Conservation (phyloP, 192 early-diverging fungal genomes). For the Coemansia sp. region DNA sequence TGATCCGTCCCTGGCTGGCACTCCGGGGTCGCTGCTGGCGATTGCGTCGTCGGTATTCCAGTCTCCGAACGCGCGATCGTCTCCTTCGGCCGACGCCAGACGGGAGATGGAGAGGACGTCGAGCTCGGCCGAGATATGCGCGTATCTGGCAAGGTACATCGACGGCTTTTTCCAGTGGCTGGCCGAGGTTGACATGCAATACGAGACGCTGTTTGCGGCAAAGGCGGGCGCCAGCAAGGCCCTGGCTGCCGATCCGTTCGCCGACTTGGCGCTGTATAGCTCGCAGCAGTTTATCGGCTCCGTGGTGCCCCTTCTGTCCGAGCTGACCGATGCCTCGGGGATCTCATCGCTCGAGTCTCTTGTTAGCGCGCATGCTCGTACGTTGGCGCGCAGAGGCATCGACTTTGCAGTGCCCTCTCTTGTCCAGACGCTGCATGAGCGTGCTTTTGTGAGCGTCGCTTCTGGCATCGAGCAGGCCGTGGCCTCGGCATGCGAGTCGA, state of each 20-base stretch:
- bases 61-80: neutral
- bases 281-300: constrained; percentile 24
- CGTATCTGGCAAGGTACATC: constrained; percentile 34
- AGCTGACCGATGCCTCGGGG: constrained; percentile 37
- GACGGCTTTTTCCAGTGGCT: constrained; percentile 44
- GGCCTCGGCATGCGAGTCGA: constrained; percentile 10
- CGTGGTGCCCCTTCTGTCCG: constrained; percentile 19
- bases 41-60: constrained; percentile 15
- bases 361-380: constrained; percentile 22
- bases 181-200: constrained; percentile 40
- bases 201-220: constrained; percentile 32
- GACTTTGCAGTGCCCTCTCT: constrained; percentile 35
- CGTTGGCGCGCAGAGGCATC: constrained; percentile 20
- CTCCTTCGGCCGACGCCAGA: neutral
- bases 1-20: neutral
- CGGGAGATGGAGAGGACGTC: neutral
- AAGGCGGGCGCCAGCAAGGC: neutral
- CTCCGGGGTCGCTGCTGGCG: neutral
- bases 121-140: constrained; percentile 23
- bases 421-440: constrained; percentile 27
- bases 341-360: constrained; percentile 28
- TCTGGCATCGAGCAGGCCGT: constrained; percentile 27
- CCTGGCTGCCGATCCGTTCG: constrained; percentile 16
- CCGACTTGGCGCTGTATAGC: constrained; percentile 33
- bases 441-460: constrained; percentile 42